A percentile compares a stretch with the other conserved stretches of the same genome.
Conservation (phyloP, 2,329 filamentous ascomycete genomes). For the Botrytis fabae region DNA sequence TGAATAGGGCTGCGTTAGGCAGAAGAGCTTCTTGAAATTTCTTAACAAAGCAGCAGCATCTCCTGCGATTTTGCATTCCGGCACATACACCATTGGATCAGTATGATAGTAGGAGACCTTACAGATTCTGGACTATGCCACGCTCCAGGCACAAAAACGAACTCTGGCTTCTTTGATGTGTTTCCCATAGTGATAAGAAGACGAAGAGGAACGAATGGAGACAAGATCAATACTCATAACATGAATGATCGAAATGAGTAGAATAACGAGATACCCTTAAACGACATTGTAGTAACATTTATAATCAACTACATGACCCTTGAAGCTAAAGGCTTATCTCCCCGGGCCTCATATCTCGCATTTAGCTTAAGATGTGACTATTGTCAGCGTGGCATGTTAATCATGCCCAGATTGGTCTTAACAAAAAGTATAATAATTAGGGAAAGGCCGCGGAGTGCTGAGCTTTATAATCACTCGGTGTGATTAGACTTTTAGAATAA, state of each 20-base stretch:
- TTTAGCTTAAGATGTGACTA: neutral
- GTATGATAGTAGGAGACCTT: neutral
- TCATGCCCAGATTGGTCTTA: neutral
- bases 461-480: neutral
- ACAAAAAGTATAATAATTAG: neutral
- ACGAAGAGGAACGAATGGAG: neutral
- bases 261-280: neutral
- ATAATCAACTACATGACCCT: neutral
- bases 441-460: neutral
- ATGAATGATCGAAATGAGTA: neutral
- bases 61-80: neutral
- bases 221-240: neutral
- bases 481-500: neutral
- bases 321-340: neutral
- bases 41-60: neutral
- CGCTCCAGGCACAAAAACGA: constrained; percentile 36
- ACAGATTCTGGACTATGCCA: constrained; percentile 34
- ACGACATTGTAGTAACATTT: neutral
- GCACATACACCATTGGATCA: neutral
- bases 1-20: neutral
- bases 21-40: neutral
- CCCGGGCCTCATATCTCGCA: neutral
- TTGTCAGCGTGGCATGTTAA: neutral
- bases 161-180: constrained; percentile 28
- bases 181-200: neutral